These are phyloP conservation scores for Blastobotrys parvus DNA, from an alignment of 805 yeast genomes.

Conservation along the genomic window DNA sequence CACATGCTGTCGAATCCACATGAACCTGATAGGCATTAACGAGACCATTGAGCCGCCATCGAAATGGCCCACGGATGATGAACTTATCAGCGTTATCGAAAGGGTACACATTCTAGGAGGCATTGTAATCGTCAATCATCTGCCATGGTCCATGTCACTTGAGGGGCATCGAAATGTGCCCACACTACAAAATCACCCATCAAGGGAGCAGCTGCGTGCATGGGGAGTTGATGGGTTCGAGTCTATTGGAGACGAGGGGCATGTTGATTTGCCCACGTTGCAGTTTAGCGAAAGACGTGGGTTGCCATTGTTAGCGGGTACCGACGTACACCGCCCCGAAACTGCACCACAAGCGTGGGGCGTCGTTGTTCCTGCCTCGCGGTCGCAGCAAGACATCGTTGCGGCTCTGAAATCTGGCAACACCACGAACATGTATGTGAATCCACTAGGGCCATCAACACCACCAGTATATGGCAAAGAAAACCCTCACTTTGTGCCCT, in stretches of 20 bases:
- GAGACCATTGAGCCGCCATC: constrained; percentile 16
- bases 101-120: constrained; percentile 18
- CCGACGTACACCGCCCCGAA: constrained; percentile 15
- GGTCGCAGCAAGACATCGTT: too few relatives aligned
- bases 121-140: constrained; percentile 18
- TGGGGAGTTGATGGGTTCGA: constrained; percentile 22
- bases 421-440: too few relatives aligned
- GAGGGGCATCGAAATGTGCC: constrained; percentile 14
- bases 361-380: too few relatives aligned
- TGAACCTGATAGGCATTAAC: constrained; percentile 20
- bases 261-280: constrained; percentile 15
- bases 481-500: too few relatives aligned
- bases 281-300: constrained; percentile 12
- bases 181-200: constrained; percentile 16
- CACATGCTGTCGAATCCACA: constrained; percentile 21
- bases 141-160: constrained; percentile 18
- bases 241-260: constrained; percentile 19
- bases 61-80: constrained; percentile 18
- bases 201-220: constrained; percentile 11
- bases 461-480: too few relatives aligned
- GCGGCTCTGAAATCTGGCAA: background rate
- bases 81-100: constrained; percentile 14
- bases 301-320: constrained; percentile 17
- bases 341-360: constrained; percentile 18
- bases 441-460: too few relatives aligned